Base-by-base conservation (phyloP, 345 rosid genomes). In the Lenwebbia sp. region DNA sequence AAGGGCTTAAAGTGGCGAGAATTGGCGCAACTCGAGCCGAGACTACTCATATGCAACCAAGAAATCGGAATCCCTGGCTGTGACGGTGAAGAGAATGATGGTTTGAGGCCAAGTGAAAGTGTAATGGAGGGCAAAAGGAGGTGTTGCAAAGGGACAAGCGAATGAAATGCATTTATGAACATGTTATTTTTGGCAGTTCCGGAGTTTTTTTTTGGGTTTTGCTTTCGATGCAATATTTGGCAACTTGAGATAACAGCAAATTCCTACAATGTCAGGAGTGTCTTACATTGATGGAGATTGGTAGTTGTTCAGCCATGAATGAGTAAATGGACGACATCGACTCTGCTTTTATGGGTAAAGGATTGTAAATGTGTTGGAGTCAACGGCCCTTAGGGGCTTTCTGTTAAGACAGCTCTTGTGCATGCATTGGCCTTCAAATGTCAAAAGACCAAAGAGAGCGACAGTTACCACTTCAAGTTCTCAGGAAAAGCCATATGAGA, bases 1-100 rank as follows among this genome's bases (percentile, higher is more conserved):
- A 91, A 41, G 23, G 92, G 90, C 60, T 86, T 87, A 84, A 91
- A 88, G 30, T 75, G 84, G 88, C 7, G 28, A 52, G 11, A 85
- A 47, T 30, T 84, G 86, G 13, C 86, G 70, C 58, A 33, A 84
- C 50, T 58, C 21, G 88, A 76, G 13, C 86, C 88, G 25, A 89
- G 88, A 83, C 92, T 88, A 40, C 90, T 88, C 92, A 90, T 90
- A 62, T 57, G 50, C 50, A 54, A 49, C 28, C 23, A 23, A 40
- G 85, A 60, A 58, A 47, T 41, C 22, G 1, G 76, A 41, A 49
- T 47, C 19, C n/a, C 7, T 3, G 50, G 33, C 21, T 41, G 33
- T 47, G 70, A 19, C 62, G 10, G 57, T 26, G 85, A 58, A 0
- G 54, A 28, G 41, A 26, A 44, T 55, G n/a, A 84, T 26, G 53